These are phyloP conservation scores for Pisolithus marmoratus DNA, from an alignment of 768 basidiomycete genomes.

Conservation along the genomic window DNA sequence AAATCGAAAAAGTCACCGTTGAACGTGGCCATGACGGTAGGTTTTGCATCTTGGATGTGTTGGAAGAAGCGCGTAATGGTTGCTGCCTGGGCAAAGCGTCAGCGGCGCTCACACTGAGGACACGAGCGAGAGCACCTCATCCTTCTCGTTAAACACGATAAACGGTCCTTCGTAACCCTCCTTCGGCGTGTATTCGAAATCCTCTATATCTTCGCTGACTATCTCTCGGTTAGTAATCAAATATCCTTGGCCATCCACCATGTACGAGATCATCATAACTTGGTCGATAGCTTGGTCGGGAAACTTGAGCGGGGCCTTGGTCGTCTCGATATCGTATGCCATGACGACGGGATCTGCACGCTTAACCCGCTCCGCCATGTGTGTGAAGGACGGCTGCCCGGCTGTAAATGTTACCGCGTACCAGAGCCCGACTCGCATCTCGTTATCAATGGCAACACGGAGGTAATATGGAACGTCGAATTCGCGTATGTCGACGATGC, in stretches of 20 bases:
- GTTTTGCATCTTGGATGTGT: slow-evolving; percentile 89
- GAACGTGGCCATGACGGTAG: slow-evolving; percentile 96
- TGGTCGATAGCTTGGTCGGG: slow-evolving; percentile 95
- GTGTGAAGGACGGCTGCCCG: slow-evolving; percentile 70
- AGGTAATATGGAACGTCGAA: slow-evolving; percentile 97
- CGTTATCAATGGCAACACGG: slow-evolving; percentile 98
- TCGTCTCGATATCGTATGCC: slow-evolving; percentile 99
- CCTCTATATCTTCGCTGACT: slow-evolving; percentile 93
- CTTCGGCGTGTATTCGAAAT: slow-evolving; percentile 98
- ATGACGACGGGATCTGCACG: slow-evolving; percentile 99
- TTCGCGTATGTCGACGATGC: slow-evolving; percentile 91
- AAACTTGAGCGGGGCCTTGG: slow-evolving; percentile 99
- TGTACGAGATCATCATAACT: slow-evolving; percentile 99
- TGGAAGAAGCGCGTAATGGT: slow-evolving; percentile 86
- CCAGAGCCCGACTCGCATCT: slow-evolving; percentile 97
- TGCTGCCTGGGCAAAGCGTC: slow-evolving; percentile 53
- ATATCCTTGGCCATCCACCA: slow-evolving; percentile 97
- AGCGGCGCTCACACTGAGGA: background rate
- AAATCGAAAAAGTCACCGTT: slow-evolving; percentile 99
- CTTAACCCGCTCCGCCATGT: slow-evolving; percentile 80
- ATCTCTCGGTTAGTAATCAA: slow-evolving; percentile 98
- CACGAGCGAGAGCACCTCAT: slow-evolving; percentile 56
- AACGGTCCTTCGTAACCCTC: slow-evolving; percentile 98
- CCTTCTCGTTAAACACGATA: slow-evolving; percentile 87
- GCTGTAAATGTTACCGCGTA: slow-evolving; percentile 81